Evolutionary conservation across 495 filamentous ascomycete genomes (phyloP), one percentile per base, ranked within the genome.

Genomic region (Penicillium goetzii): DNA sequence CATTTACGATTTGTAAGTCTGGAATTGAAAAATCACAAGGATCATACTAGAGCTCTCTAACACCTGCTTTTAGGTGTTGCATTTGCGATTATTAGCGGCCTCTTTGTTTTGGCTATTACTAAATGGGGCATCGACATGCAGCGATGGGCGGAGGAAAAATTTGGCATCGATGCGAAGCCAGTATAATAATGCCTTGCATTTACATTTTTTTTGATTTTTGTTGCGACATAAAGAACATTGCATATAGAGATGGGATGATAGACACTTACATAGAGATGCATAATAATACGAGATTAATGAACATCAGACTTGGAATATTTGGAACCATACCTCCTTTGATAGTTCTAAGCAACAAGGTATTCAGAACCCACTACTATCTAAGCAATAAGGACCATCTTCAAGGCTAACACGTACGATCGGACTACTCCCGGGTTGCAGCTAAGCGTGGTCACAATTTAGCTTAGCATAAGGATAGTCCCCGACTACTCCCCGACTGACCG

Each of bases 71-170:
- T 54, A 80, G 78, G 72, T 60, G 76, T 77, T 26, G 61, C 75
- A 28, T 70, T 80, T 15, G 70, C 70, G 9, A 52, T 80, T 14
- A 69, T 70, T 9, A 69, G 78, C 4, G 78, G 74, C 5, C 49
- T 71, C 12, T 63, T 77, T n/a, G 73, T 78, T 3, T 58, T 74
- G 11, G 55, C 68, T 4, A 78, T 78, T 21, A 74, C 72, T n/a
- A 66, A 64, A 63, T 78, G 75, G 71, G 77, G 76, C n/a, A 30
- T 78, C 49, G 76, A 80, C 52, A 79, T 80, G 76, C 78, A 80
- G 56, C 68, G 72, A 56, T 78, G 76, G 76, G 74, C 68, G 53
- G 76, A 80, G 63, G 61, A 59, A 40, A 76, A 62, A 59, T 55
- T 75, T 36, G 61, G 61, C 11, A 33, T 76, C 36, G 64, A 72